A percentile compares a stretch with the other conserved stretches of the same genome.
Conservation (phyloP, 2,329 filamentous ascomycete species). For the Pochonia chlamydosporia region DNA sequence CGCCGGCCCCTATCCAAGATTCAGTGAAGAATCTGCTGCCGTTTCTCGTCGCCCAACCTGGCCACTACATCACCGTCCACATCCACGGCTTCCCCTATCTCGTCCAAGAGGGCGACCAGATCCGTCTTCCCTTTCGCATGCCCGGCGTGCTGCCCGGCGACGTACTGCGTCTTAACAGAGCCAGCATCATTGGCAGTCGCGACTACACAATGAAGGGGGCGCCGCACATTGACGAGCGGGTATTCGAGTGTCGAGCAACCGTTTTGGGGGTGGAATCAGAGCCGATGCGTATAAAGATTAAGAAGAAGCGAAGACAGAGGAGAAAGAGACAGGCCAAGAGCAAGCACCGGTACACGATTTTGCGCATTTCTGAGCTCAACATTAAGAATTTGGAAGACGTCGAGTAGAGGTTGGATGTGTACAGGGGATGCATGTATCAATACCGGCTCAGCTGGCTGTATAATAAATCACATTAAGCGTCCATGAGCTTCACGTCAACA, state of each 20-base stretch:
- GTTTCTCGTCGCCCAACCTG: constrained; percentile 64
- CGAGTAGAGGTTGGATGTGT: constrained; percentile 7
- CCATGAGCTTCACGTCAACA: too few species aligned
- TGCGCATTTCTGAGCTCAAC: constrained; percentile 77
- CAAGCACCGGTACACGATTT: constrained; percentile 84
- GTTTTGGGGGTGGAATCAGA: constrained; percentile 82
- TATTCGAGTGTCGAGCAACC: constrained; percentile 80
- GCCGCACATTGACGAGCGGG: constrained; percentile 74
- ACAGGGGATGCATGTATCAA: constrained; percentile 3
- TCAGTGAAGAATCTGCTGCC: constrained; percentile 60
- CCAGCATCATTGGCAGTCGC: constrained; percentile 73
- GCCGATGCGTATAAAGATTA: constrained; percentile 70
- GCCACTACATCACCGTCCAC: constrained; percentile 74
- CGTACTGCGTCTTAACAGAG: constrained; percentile 80
- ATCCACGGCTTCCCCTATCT: constrained; percentile 78
- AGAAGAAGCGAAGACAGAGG: constrained; percentile 74
- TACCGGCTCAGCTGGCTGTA: constrained; percentile 8
- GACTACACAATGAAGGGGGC: constrained; percentile 84
- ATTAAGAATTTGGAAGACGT: constrained; percentile 45
- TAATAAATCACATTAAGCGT: not conserved
- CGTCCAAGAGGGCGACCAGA: constrained; percentile 66
- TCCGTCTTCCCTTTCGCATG: constrained; percentile 78
- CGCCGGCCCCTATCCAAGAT: constrained; percentile 39
- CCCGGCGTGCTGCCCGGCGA: constrained; percentile 73
- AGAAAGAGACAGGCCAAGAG: constrained; percentile 72